phyloP scores from a whole-genome alignment of 2,329 filamentous ascomycete genomes.

The Monilinia fructicola region DNA sequence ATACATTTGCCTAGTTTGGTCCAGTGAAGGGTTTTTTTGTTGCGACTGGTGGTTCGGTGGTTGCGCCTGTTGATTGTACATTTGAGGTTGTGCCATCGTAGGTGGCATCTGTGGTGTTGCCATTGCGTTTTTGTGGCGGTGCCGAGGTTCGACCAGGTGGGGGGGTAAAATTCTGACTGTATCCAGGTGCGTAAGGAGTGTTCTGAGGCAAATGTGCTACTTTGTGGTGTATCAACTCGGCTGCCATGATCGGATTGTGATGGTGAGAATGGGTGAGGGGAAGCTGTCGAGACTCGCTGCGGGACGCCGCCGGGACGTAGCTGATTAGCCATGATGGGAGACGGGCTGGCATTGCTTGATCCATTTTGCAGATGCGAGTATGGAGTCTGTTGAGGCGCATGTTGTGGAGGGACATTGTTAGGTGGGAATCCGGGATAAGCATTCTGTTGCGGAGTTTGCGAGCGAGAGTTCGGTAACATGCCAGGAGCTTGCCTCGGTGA shows the following conservation, averaged over 20 bases:
- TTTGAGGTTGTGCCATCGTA: constrained; percentile 43
- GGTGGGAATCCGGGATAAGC: constrained; percentile 70
- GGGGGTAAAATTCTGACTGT: constrained; percentile 58
- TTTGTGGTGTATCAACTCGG: constrained; percentile 67
- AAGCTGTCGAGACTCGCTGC: constrained; percentile 84
- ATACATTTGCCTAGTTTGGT: constrained; percentile 73
- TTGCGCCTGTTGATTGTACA: constrained; percentile 33
- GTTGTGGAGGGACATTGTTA: constrained; percentile 58
- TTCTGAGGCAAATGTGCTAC: constrained; percentile 67
- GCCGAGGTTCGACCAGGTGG: constrained; percentile 54
- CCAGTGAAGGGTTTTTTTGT: constrained; percentile 50
- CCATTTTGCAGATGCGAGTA: constrained; percentile 84
- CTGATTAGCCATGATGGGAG: constrained; percentile 87
- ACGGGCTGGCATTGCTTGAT: constrained; percentile 83
- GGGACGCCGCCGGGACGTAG: constrained; percentile 68
- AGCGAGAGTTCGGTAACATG: constrained; percentile 78
- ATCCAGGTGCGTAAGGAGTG: constrained; percentile 56
- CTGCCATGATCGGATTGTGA: constrained; percentile 72
- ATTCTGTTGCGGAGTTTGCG: constrained; percentile 81
- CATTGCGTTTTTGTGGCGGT: constrained; percentile 59
- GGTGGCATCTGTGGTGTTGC: constrained; percentile 47
- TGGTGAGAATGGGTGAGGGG: constrained; percentile 86
- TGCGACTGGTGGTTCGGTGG: constrained; percentile 47
- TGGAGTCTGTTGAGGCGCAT: constrained; percentile 60
- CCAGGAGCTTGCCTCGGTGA: constrained; percentile 75